Base-by-base conservation (phyloP, 148 eudicot genomes). In the Suaeda aralocaspica region DNA sequence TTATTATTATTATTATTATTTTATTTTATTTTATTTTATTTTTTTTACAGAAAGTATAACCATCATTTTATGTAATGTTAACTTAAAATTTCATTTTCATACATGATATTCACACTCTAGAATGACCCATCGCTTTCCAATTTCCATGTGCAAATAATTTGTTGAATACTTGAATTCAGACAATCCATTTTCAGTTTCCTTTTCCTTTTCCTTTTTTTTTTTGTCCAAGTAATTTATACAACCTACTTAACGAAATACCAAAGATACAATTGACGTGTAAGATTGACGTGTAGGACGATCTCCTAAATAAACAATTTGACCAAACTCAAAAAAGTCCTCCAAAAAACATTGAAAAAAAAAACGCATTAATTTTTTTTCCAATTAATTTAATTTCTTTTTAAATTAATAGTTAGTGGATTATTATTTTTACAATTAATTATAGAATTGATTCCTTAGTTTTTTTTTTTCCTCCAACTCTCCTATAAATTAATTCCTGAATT, bases 211-310 rank as follows among this genome's bases (percentile, higher is more conserved):
- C 8, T 36, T 36, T 36, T 36, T 36, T 36, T 36, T 36, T 36
- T 36, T 36, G 4, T 36, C 8, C 4, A 36, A 36, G 41, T n/a
- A n/a, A n/a, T n/a, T n/a, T n/a, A n/a, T n/a, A n/a, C n/a, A n/a
- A n/a, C n/a, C 15, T 41, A 15, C 1, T 2, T 5, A 67, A 49
- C 3, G 2, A 34, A 13, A 55, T 46, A 15, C 63, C 63, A 56
- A 69, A 25, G 34, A 57, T 69, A 57, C 6, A 25, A 2, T 16
- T 21, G 59, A 74, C 79, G 60, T 64, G 75, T 71, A 65, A 19
- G 75, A 58, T 65, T 66, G 79, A 76, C 72, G 71, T 71, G 75
- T 48, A 64, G 25, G 69, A 63, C 70, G 18, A 31, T 62, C 36
- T 49, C 68, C 8, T 3, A 39, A 69, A 61, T 11, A 15, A 4